Evolutionary conservation across 148 eudicot species (phyloP), one percentile per base, ranked within the genome.

Genomic region (Amaranthus palmeri): DNA sequence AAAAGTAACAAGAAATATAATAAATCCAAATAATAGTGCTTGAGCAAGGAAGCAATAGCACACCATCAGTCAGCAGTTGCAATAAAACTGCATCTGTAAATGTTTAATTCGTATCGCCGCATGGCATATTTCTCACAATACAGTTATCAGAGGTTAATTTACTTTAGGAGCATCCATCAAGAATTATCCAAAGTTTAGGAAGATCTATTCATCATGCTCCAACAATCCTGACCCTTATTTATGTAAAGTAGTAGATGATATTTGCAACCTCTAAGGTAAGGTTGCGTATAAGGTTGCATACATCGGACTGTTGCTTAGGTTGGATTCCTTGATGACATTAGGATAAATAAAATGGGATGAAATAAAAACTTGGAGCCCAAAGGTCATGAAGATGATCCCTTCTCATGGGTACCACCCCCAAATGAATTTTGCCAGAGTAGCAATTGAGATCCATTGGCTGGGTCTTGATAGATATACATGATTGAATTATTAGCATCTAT

Each of bases 101-200:
- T 80, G 77, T 80, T 50, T 47, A 71, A 63, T 80, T 80, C 45
- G 80, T 76, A 80, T 80, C 79, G 76, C 83, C 66, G 41, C 83
- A 76, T 70, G 72, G 74, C 56, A 57, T 1, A 59, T 59, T 81
- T 81, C 48, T 76, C 43, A 77, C 72, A 59, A 73, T 77, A 78
- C 56, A 65, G 83, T 77, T 81, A 81, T 66, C 76, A 77, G 75
- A 81, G 53, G 72, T 70, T 71, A 77, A 50, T 66, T 77, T 36
- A 66, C 70, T 81, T 65, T 81, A 77, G 84, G 78, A 81, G 76
- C 84, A 81, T 65, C 50, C 77, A 78, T 78, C 78, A 81, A 42
- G 72, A 74, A 66, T 40, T 61, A n/a, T 70, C 53, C 75, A 58
- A 53, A 53, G 71, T 65, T 25, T 15, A 46, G 75, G 70, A 58